Evolutionary conservation across 352 stramenopile species (phyloP).

Genomic region (Phytophthora boehmeriae): DNA sequence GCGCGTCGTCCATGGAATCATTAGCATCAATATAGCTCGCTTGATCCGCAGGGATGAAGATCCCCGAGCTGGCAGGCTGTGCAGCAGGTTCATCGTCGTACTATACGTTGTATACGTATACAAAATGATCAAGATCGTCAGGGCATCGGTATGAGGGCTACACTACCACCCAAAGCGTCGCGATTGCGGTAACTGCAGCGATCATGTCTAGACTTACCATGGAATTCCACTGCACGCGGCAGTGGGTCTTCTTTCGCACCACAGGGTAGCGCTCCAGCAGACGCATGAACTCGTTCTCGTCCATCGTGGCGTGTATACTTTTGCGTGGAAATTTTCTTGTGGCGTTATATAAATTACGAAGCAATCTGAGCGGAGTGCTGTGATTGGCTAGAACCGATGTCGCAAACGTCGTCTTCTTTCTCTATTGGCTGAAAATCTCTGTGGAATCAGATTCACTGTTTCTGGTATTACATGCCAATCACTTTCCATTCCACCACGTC

Average conservation of each 20-base stretch:
- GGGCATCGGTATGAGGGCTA: not conserved
- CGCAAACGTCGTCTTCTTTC: not conserved
- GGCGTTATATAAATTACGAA: no score
- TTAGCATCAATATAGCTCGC: conserved; percentile 38
- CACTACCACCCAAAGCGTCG: not conserved
- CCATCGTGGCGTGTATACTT: conserved; percentile 46
- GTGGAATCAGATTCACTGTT: not conserved
- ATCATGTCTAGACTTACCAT: conserved; percentile 35
- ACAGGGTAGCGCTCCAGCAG: conserved; percentile 77
- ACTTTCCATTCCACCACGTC: conserved; percentile 11
- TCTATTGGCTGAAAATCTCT: conserved; percentile 22
- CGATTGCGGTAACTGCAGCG: not conserved
- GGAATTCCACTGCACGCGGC: conserved; percentile 81
- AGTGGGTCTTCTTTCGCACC: conserved; percentile 81
- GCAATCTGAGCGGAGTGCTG: not conserved
- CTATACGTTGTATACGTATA: conserved; percentile 2
- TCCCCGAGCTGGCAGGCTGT: conserved; percentile 22
- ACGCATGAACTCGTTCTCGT: conserved; percentile 72
- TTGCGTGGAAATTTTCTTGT: conserved; percentile 1
- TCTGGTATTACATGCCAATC: conserved; percentile 4
- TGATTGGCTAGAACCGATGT: not conserved
- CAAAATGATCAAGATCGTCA: not conserved
- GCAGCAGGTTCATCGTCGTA: conserved; percentile 27
- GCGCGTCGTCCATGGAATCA: conserved; percentile 50
- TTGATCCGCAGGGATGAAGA: conserved; percentile 26